phyloP scores from a whole-genome alignment of 169 alveolate genomes.

The Eimeria praecox region DNA sequence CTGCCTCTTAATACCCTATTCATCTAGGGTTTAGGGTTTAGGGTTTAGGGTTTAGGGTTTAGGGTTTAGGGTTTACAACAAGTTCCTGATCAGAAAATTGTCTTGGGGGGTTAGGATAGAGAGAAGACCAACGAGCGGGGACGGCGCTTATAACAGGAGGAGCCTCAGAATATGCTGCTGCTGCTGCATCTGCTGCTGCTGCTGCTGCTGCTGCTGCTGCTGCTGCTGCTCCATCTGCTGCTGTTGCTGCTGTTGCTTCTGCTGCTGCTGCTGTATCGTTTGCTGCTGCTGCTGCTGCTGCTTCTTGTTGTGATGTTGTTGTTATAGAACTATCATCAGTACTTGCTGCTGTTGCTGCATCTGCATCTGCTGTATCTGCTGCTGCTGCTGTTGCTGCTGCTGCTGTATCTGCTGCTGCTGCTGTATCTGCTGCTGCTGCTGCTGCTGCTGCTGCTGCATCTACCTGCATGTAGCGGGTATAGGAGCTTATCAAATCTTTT shows the following conservation, averaged over 20 bases:
- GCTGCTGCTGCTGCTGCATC: constrained; percentile 34
- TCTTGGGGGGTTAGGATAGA: background rate
- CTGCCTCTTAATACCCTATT: no score
- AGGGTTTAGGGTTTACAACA: constrained; percentile 32
- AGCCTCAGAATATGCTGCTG: constrained; percentile 18
- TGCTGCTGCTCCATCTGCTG: background rate
- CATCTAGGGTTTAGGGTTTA: background rate
- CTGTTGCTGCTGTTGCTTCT: background rate
- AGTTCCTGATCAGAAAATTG: background rate
- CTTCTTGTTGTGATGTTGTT: background rate
- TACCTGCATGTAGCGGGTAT: background rate
- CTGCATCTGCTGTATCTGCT: background rate
- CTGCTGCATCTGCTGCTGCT: no score
- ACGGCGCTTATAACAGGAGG: background rate
- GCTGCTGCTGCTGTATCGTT: background rate
- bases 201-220: background rate
- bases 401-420: background rate
- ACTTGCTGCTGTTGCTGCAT: background rate
- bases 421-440: background rate
- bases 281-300: background rate
- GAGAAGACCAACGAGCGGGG: background rate
- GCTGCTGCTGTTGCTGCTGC: background rate
- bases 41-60: constrained; percentile 47
- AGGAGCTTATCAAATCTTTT: background rate
- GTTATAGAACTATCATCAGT: no score